Base-by-base conservation (phyloP, 2,329 filamentous ascomycete genomes). In the Penicillium sp. region DNA sequence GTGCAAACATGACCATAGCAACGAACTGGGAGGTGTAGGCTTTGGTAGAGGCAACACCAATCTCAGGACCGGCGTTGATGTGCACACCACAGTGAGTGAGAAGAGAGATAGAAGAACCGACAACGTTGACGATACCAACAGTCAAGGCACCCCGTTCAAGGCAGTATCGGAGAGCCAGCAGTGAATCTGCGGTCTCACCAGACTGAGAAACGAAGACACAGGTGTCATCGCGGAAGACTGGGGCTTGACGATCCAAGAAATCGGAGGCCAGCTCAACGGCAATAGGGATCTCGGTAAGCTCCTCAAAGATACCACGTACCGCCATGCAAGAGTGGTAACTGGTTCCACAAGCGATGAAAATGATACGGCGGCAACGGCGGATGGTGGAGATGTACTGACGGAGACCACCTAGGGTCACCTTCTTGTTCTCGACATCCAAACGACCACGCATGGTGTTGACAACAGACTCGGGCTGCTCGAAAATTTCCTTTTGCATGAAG, bases 401-500 rank as follows among this genome's bases (percentile, higher is more conserved):
- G 65, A 99, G 85, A 65, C 94, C 94, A 82, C 94, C 94, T 24
- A 99, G 86, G 9, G 93, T 97, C 67, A 99, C 92, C 58, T 86
- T 89, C 83, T 95, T 96, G 82, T 97, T 96, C 68, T 86, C 88
- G 59, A 89, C 82, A 76, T 99, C 94, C 68, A 99, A 82, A 79
- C 94, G 94, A 78, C 94, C 94, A 86, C 94, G 91, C 94, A 99
- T 99, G 65, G 94, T 97, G 84, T 99, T 99, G 81, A 99, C 87
- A 60, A 99, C 91, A 14, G 94, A 99, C 79, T 99, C 94, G 71
- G 94, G 94, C 82, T 99, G 94, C 83, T 99, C 94, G 76, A 99
- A 99, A 71, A 99, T 99, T 77, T 99, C 94, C 86, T 99, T 99
- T 77, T 99, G 94, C 94, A 99, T 99, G 83, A 97, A 99, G 81